Evolutionary conservation across 495 filamentous ascomycete genomes (phyloP).

Genomic region (Daldinia childiae): DNA sequence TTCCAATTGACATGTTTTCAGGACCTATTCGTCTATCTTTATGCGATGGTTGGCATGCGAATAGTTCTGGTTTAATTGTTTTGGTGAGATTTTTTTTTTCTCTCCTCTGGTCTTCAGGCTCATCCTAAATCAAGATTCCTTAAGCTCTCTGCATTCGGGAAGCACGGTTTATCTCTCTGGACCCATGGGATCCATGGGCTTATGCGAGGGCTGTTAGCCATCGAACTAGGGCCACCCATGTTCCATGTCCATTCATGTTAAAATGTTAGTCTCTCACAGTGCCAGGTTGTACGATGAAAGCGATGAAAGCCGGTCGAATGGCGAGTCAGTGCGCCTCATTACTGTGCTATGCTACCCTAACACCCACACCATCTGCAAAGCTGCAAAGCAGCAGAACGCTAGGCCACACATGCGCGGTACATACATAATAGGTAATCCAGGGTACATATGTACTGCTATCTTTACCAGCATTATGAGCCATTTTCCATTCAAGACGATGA

Average conservation of each 20-base stretch:
- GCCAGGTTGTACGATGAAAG: constrained; percentile 11
- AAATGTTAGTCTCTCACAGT: constrained; percentile 32
- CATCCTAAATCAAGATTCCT: constrained; percentile 43
- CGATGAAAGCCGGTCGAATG: constrained; percentile 2
- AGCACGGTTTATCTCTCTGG: constrained; percentile 31
- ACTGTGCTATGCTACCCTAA: constrained; percentile 33
- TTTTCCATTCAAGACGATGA: constrained; percentile 32
- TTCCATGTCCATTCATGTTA: constrained; percentile 26
- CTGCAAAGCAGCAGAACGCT: constrained; percentile 35
- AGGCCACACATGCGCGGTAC: constrained; percentile 30
- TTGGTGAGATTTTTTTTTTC: constrained; percentile 31
- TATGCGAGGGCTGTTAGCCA: constrained; percentile 41
- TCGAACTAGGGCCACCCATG: constrained; percentile 36
- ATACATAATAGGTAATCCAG: constrained; percentile 44
- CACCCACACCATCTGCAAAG: constrained; percentile 13
- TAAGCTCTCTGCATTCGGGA: constrained; percentile 41
- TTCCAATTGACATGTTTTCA: constrained; percentile 38
- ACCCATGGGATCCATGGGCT: constrained; percentile 34
- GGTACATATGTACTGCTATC: constrained; percentile 2
- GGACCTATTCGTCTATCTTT: background rate
- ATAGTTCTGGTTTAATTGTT: constrained; percentile 31
- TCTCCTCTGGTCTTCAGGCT: constrained; percentile 14
- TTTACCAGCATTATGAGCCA: constrained; percentile 41
- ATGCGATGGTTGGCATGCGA: constrained; percentile 27
- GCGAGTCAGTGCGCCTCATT: constrained; percentile 37